A percentile compares a stretch with the other conserved stretches of the same genome.
Evolutionary conservation across 352 stramenopile species (phyloP).

Genomic region (Phytophthora idaei): DNA sequence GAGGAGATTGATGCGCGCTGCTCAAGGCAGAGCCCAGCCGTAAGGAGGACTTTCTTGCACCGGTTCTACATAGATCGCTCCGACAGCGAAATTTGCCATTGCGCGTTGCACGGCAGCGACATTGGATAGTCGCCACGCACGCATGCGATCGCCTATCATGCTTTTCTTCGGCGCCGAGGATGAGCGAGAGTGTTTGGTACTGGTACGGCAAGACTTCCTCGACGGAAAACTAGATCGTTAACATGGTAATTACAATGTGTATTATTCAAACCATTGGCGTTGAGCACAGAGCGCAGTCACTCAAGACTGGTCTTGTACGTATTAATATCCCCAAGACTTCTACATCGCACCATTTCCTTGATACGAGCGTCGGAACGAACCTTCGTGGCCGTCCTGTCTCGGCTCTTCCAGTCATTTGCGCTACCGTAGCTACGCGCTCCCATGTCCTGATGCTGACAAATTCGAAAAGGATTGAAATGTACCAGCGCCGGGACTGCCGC

Average conservation of each 20-base stretch:
- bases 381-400: slow-evolving; percentile 2
- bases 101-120: not conserved
- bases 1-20: slow-evolving; percentile 32
- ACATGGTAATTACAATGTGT: no score
- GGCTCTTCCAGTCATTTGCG: slow-evolving; percentile 4
- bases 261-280: not conserved
- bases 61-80: slow-evolving; percentile 14
- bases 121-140: slow-evolving; percentile 28
- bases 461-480: not conserved
- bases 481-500: slow-evolving; percentile 4
- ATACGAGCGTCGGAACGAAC: slow-evolving; percentile 5
- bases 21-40: slow-evolving; percentile 18
- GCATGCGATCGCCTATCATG: slow-evolving; percentile 7
- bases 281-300: not conserved
- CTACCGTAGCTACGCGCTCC: not conserved
- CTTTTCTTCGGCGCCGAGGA: not conserved
- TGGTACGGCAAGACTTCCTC: not conserved
- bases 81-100: slow-evolving; percentile 8
- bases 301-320: no score
- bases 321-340: not conserved
- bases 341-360: not conserved
- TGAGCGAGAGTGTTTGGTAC: not conserved
- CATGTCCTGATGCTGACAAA: slow-evolving; percentile 20
- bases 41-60: not conserved
- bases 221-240: not conserved